phyloP scores from a whole-genome alignment of 192 early-diverging fungal species.

The Entomortierella chlamydospora region DNA sequence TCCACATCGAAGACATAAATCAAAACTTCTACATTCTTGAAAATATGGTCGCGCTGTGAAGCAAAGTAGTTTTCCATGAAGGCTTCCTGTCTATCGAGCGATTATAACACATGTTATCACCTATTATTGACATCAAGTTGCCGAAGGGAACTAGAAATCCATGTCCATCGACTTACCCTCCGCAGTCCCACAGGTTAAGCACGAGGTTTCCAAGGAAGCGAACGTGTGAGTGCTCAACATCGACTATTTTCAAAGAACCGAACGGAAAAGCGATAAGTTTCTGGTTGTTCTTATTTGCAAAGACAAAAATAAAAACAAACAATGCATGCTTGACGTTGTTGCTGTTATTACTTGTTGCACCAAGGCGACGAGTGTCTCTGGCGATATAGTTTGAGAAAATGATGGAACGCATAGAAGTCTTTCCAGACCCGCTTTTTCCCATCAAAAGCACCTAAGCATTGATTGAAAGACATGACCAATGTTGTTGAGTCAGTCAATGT shows the following conservation, averaged over 20 bases:
- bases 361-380: constrained; percentile 92
- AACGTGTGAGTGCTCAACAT: constrained; percentile 97
- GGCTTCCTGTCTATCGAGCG: constrained; percentile 77
- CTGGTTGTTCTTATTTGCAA: neutral
- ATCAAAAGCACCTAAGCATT: constrained; percentile 90
- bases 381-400: constrained; percentile 99
- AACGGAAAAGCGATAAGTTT: neutral
- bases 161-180: constrained; percentile 62
- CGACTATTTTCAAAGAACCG: constrained; percentile 66
- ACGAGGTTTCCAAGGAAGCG: constrained; percentile 95
- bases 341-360: constrained; percentile 82
- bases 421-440: constrained; percentile 97
- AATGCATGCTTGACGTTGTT: neutral
- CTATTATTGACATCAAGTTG: neutral
- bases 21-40: constrained; percentile 98
- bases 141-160: neutral
- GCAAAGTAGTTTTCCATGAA: constrained; percentile 98
- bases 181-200: constrained; percentile 98
- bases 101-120: neutral
- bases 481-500: neutral
- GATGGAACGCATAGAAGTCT: constrained; percentile 99
- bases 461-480: neutral
- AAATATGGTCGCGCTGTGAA: constrained; percentile 93
- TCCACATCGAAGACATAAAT: constrained; percentile 99
- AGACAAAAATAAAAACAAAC: too few relatives aligned